Conservation (phyloP, 345 rosid genomes). For the Syzygium oleosum region DNA sequence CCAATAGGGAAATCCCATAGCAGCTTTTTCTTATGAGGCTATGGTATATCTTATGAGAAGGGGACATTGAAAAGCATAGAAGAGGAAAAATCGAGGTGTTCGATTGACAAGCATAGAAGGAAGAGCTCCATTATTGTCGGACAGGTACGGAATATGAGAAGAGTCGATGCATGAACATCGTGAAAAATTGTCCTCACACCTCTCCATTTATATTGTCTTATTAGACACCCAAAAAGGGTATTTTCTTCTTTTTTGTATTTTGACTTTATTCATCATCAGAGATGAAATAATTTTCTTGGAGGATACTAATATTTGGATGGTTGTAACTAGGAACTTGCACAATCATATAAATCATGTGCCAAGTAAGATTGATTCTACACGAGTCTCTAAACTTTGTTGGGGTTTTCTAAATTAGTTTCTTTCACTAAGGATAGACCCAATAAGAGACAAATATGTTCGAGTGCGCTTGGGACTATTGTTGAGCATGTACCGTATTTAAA, state of each 20-base stretch:
- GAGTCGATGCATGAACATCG: background rate
- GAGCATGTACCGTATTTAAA: background rate
- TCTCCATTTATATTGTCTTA: background rate
- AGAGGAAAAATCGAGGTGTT: background rate
- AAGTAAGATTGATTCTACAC: background rate
- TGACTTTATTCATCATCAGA: background rate
- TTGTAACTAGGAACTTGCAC: background rate
- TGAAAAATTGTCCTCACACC: background rate
- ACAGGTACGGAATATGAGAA: background rate
- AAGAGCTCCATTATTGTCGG: background rate
- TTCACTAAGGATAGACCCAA: background rate
- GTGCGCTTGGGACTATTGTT: background rate
- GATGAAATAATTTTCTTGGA: background rate
- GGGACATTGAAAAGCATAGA: background rate
- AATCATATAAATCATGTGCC: background rate
- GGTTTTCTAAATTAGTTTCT: background rate
- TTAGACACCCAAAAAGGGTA: background rate
- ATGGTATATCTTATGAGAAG: background rate
- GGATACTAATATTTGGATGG: background rate
- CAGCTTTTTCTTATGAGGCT: background rate
- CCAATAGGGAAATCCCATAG: background rate
- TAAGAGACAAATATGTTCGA: background rate
- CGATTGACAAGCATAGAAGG: background rate
- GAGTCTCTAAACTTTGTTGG: background rate
- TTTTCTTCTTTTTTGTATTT: background rate